Evolutionary conservation across 805 yeast species (phyloP).

Genomic region (Saturnispora serradocipensis): DNA sequence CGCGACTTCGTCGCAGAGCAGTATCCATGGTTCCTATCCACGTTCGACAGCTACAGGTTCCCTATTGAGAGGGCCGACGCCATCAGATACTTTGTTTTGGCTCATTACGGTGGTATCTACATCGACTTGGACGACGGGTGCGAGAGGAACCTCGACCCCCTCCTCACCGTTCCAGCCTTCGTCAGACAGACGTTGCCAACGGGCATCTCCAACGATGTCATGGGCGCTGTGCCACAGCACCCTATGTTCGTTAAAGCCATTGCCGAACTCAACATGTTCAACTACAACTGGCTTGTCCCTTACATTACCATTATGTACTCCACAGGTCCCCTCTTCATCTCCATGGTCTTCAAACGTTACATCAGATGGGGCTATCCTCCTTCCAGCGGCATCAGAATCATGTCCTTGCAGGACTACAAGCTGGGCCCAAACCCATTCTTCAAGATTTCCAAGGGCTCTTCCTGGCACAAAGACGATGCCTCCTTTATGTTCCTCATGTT

Average conservation of each 20-base stretch:
- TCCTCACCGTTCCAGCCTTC: constrained; percentile 75
- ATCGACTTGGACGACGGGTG: constrained; percentile 90
- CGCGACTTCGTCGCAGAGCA: constrained; percentile 67
- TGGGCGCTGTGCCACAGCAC: constrained; percentile 83
- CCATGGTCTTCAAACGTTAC: constrained; percentile 82
- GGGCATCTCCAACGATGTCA: constrained; percentile 86
- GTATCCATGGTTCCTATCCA: constrained; percentile 77
- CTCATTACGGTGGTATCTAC: constrained; percentile 83
- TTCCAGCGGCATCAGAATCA: constrained; percentile 54
- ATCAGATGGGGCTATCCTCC: constrained; percentile 70
- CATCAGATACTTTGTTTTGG: constrained; percentile 74
- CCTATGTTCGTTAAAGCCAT: constrained; percentile 72
- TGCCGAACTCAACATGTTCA: constrained; percentile 51
- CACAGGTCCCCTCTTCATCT: constrained; percentile 83
- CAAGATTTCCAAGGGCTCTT: constrained; percentile 69
- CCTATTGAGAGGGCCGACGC: constrained; percentile 89
- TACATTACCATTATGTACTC: constrained; percentile 88
- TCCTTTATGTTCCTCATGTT: constrained; percentile 64
- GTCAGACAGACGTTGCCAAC: constrained; percentile 83
- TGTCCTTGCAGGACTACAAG: constrained; percentile 66
- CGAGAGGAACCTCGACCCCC: constrained; percentile 66
- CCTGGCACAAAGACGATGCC: constrained; percentile 92
- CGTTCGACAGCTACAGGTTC: constrained; percentile 69
- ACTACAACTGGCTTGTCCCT: constrained; percentile 75
- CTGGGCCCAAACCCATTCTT: constrained; percentile 54